Conservation (phyloP, 2,329 filamentous ascomycete genomes). For the Pestalotiopsis sp. region DNA sequence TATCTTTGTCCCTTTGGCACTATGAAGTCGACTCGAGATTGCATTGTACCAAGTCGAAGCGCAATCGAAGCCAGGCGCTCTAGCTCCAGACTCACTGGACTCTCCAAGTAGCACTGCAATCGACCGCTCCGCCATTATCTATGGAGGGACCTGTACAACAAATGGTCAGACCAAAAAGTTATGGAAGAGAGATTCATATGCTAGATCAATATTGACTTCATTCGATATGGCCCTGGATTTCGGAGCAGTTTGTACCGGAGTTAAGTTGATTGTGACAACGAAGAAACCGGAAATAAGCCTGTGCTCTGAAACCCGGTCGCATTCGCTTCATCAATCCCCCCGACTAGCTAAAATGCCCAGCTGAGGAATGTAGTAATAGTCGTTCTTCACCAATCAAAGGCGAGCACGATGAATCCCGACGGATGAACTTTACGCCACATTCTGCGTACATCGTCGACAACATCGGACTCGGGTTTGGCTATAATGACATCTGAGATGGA, state of each 20-base stretch:
- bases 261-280: background rate
- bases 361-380: background rate
- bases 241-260: background rate
- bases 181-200: no score
- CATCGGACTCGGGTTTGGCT: background rate
- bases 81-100: no score
- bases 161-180: no score
- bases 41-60: no score
- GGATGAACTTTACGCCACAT: background rate
- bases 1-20: background rate
- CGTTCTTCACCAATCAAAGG: background rate
- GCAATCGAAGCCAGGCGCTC: no score
- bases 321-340: background rate
- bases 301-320: background rate
- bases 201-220: no score
- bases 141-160: no score
- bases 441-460: background rate
- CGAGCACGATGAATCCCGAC: background rate
- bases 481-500: background rate
- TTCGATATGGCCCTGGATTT: no score
- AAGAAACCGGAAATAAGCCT: background rate
- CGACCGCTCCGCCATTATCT: no score
- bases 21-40: background rate
- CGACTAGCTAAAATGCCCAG: background rate
- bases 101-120: background rate